Base-by-base conservation (phyloP, 1,284 basidiomycete species). In the Cutaneotrichosporon mucoides region DNA sequence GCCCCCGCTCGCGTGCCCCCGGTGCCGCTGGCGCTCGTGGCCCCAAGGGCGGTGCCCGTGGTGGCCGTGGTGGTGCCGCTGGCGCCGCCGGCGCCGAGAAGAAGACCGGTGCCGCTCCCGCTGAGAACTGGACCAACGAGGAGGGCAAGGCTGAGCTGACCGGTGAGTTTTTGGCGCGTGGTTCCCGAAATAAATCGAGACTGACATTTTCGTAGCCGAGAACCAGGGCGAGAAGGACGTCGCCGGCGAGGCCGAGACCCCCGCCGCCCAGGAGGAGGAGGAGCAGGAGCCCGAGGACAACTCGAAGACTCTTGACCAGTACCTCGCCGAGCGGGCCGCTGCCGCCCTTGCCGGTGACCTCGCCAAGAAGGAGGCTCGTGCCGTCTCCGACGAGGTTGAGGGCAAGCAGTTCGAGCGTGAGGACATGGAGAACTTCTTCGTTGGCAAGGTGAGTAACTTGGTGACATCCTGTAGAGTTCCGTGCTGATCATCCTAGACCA, bases 231-330 rank as follows among this genome's bases (percentile, higher is more conserved):
- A 72, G 67, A 81, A 79, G 51, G 67, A 63, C 50, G 69, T 59
- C 44, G 60, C 52, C 46, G 73, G 64, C 37, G 65, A 61, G 16
- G 81, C 69, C 60, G 78, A 56, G 45, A 56, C 57, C 54, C 57
- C 56, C 80, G 76, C 78, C 59, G 62, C 64, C 44, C 65, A 64
- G 41, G 69, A 51, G 46, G 65, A 52, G 47, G 72, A 73, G 68
- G 68, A 69, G 53, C 67, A 87, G 84, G 92, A 96, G 77, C 91
- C 94, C 77, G 91, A 93, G 78, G 93, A 96, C 81, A 91, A 92
- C 79, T 94, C 91, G 65, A 78, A 79, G 72, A 73, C 76, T 44
- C 78, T 78, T 73, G 78, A 79, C 61, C 73, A 79, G 63, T 79
- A 75, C 75, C 70, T 79, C 55, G 76, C 77, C 62, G 76, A 78